Conservation (phyloP, 441 rosid genomes). For the Erodium moschatum region DNA sequence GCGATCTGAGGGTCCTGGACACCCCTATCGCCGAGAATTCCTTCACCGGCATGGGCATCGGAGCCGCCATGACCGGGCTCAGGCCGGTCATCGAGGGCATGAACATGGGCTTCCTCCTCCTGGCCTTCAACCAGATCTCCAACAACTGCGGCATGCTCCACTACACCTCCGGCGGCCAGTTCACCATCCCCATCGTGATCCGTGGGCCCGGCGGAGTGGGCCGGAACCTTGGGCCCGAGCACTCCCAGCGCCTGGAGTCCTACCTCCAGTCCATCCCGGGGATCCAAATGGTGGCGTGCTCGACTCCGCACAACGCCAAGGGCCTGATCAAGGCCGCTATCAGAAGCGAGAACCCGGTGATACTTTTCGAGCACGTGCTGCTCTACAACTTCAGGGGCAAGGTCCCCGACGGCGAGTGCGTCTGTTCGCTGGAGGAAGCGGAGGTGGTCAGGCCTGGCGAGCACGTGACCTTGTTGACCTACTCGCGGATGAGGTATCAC, state of each 20-base stretch:
- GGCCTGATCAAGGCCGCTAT: conserved; percentile 97
- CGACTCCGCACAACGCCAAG: conserved; percentile 91
- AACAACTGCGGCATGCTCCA: conserved; percentile 99
- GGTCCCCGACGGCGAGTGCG: conserved; percentile 75
- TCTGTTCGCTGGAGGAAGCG: conserved; percentile 80
- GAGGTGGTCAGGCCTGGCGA: conserved; percentile 95
- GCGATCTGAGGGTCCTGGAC: conserved; percentile 96
- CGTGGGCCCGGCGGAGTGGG: conserved; percentile 99
- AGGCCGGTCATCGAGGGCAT: conserved; percentile 88
- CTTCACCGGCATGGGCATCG: conserved; percentile 97
- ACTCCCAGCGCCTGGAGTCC: conserved; percentile 87
- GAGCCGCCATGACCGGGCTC: conserved; percentile 94
- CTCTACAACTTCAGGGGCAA: conserved; percentile 88
- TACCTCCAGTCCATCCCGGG: conserved; percentile 96
- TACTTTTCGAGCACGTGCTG: conserved; percentile 79
- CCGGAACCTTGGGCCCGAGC: conserved; percentile 95
- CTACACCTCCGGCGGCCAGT: conserved; percentile 97
- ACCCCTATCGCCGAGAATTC: conserved; percentile 96
- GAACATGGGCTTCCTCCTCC: conserved; percentile 98
- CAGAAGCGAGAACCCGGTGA: conserved; percentile 86
- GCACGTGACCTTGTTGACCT: conserved; percentile 73
- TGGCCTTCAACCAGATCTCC: conserved; percentile 96
- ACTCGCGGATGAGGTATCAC: conserved; percentile 86
- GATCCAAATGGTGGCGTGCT: conserved; percentile 99
- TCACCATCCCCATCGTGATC: conserved; percentile 72